Evolutionary conservation across 441 rosid genomes (phyloP).

Genomic region (Flueggea neowawraea): DNA sequence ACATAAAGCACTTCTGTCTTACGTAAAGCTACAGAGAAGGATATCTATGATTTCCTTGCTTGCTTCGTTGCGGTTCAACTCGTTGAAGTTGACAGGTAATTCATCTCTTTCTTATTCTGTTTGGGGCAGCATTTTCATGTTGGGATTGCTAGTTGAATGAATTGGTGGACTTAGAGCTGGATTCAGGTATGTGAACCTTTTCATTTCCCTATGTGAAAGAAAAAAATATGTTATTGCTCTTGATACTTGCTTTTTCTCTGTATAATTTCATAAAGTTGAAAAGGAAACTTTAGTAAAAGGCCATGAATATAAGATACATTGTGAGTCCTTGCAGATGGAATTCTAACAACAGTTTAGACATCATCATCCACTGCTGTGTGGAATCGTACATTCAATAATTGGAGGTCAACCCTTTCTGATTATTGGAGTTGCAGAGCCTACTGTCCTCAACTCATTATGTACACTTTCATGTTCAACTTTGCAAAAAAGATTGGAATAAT

Average conservation of each 20-base stretch:
- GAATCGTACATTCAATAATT: constrained; percentile 83
- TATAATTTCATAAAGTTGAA: not conserved
- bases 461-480: too few relatives aligned
- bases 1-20: too few relatives aligned
- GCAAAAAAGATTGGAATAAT: too few relatives aligned
- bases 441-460: constrained; percentile 97
- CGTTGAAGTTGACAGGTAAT: constrained; percentile 62
- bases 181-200: constrained; percentile 39
- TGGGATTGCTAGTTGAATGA: too few relatives aligned
- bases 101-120: not conserved
- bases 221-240: not conserved
- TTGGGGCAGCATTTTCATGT: too few relatives aligned
- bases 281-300: not conserved
- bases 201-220: not conserved
- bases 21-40: constrained; percentile 59
- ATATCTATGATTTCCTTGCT: constrained; percentile 67
- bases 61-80: constrained; percentile 60
- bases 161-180: constrained; percentile 79
- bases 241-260: not conserved
- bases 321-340: constrained; percentile 55
- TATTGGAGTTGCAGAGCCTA: constrained; percentile 96
- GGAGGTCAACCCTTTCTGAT: constrained; percentile 95
- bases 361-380: constrained; percentile 87
- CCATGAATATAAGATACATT: not conserved
- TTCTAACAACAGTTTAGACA: constrained; percentile 92